Conservation (phyloP, 148 eudicot species). For the Dianthus caryophyllus region DNA sequence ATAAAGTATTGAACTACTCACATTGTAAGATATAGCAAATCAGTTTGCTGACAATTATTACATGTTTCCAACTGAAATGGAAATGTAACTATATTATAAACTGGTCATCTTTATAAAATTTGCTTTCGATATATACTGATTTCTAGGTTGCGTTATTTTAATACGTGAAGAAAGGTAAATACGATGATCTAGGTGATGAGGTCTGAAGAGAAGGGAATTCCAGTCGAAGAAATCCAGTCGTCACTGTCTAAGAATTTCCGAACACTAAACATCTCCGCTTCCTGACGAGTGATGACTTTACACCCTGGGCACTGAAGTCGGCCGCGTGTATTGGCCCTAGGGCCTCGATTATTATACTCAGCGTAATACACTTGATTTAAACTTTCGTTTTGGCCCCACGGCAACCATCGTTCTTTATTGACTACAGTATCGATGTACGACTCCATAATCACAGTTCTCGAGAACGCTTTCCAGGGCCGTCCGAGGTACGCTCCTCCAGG, state of each 20-base stretch:
- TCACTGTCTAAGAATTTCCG: not conserved
- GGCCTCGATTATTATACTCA: not conserved
- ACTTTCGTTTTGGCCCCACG: not conserved
- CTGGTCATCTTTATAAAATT: too few species aligned
- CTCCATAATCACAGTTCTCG: not conserved
- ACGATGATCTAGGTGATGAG: not conserved
- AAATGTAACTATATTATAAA: too few species aligned
- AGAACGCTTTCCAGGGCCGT: not conserved
- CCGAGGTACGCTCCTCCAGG: not conserved
- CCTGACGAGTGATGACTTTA: not conserved
- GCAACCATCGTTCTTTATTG: not conserved
- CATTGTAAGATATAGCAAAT: too few species aligned
- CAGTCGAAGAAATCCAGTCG: not conserved
- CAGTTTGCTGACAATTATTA: too few species aligned
- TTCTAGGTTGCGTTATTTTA: too few species aligned
- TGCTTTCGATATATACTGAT: too few species aligned
- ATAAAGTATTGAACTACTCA: too few species aligned
- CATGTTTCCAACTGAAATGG: too few species aligned
- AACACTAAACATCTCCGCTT: not conserved
- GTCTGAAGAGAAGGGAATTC: not conserved
- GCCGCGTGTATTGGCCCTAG: not conserved
- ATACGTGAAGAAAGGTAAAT: too few species aligned
- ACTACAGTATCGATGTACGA: not conserved
- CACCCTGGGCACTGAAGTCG: not conserved
- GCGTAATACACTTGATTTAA: not conserved